These are phyloP conservation scores for Fusarium subtropicale DNA, from an alignment of 2,329 filamentous ascomycete species.

Conservation along the genomic window DNA sequence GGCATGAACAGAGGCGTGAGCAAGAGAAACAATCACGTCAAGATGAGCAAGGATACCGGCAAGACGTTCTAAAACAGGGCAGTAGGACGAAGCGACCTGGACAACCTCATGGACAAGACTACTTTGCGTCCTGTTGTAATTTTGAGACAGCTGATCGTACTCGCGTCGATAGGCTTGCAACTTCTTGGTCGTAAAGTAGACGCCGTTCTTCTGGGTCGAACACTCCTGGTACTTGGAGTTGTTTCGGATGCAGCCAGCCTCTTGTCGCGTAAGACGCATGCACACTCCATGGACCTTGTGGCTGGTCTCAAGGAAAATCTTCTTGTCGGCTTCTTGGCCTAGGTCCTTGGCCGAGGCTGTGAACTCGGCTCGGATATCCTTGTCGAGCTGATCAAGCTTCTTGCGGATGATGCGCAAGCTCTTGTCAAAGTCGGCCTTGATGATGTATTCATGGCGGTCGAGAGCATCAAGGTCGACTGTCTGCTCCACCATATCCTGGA, in stretches of 20 bases:
- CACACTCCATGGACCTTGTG: constrained; percentile 97
- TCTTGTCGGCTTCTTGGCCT: constrained; percentile 95
- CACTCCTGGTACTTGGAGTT: constrained; percentile 92
- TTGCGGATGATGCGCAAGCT: constrained; percentile 86
- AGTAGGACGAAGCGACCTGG: constrained; percentile 91
- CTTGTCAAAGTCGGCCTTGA: constrained; percentile 98
- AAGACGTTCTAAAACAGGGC: constrained; percentile 88
- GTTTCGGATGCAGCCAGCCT: constrained; percentile 93
- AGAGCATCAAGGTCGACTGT: constrained; percentile 96
- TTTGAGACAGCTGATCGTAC: constrained; percentile 92
- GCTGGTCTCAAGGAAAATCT: constrained; percentile 91
- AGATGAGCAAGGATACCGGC: constrained; percentile 91
- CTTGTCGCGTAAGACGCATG: constrained; percentile 89
- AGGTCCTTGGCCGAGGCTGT: constrained; percentile 81
- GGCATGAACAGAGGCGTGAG: constrained; percentile 92
- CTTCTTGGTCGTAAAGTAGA: constrained; percentile 92
- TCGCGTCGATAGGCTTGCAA: constrained; percentile 86
- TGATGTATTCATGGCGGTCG: constrained; percentile 97
- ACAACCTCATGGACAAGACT: constrained; percentile 94
- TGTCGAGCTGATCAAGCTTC: constrained; percentile 85
- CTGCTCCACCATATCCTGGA: constrained; percentile 98
- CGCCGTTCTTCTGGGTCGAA: constrained; percentile 98
- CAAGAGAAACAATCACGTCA: constrained; percentile 94
- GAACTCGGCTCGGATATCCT: constrained; percentile 88
- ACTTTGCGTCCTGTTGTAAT: constrained; percentile 93